These are phyloP conservation scores for Pythium sukuiense DNA, from an alignment of 352 stramenopile species.

Conservation along the genomic window DNA sequence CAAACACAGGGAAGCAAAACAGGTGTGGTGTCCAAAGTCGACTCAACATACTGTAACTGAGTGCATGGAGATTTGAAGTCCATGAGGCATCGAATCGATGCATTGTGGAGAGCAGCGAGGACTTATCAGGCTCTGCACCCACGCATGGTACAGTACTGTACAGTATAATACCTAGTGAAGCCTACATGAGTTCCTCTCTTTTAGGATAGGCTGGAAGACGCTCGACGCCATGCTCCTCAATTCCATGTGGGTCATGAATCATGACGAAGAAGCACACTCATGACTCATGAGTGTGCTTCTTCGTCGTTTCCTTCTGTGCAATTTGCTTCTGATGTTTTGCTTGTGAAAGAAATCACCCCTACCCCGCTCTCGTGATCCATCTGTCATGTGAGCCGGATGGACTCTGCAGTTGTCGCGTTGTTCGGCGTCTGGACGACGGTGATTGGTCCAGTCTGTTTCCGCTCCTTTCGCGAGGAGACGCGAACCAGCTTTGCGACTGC, in stretches of 20 bases:
- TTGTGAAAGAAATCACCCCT: background rate
- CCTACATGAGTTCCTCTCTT: too few species aligned
- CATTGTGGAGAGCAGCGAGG: background rate
- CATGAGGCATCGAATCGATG: too few species aligned
- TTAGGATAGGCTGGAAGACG: background rate
- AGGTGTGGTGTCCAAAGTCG: background rate
- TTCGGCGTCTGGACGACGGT: background rate
- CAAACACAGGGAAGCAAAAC: background rate
- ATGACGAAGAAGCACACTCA: too few species aligned
- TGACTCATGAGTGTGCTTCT: background rate
- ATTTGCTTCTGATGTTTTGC: background rate
- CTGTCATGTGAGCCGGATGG: background rate
- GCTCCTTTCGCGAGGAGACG: background rate
- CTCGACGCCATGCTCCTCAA: conserved; percentile 5
- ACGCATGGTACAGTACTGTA: too few species aligned
- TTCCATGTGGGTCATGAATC: background rate
- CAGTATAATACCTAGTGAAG: too few species aligned
- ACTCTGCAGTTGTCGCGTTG: conserved; percentile 2
- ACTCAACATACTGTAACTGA: background rate
- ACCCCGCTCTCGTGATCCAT: background rate
- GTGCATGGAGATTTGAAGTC: too few species aligned
- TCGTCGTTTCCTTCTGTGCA: background rate
- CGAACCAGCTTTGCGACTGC: background rate
- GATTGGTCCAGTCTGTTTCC: conserved; percentile 7
- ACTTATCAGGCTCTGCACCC: too few species aligned